Conservation (phyloP, 139 green algal species). For the Chlamydomonas urium region DNA sequence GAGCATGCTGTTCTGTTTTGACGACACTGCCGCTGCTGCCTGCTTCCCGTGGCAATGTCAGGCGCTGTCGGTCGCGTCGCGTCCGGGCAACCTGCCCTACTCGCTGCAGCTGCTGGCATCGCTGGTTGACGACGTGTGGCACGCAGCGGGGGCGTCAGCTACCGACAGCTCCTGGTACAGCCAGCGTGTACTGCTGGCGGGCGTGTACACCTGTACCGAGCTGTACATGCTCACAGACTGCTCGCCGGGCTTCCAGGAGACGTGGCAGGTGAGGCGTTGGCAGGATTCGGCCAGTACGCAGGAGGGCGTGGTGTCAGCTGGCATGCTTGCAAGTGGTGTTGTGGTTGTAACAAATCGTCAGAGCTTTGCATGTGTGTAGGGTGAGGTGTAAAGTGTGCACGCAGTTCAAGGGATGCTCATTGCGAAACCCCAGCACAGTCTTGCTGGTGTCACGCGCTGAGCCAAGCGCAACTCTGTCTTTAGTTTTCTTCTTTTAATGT, state of each 20-base stretch:
- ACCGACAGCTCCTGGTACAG: slow-evolving; percentile 68
- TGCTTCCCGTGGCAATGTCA: slow-evolving; percentile 15
- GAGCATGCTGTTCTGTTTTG: neutral
- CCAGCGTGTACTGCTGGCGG: slow-evolving; percentile 53
- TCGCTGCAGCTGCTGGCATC: slow-evolving; percentile 37
- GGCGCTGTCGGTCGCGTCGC: slow-evolving; percentile 50
- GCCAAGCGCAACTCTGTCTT: too few species aligned
- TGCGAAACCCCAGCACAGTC: too few species aligned
- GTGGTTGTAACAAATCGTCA: neutral
- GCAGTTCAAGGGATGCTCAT: neutral
- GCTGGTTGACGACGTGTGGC: slow-evolving; percentile 53
- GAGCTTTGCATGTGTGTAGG: too few species aligned
- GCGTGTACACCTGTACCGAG: slow-evolving; percentile 59
- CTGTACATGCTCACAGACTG: slow-evolving; percentile 80
- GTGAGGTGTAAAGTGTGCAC: neutral
- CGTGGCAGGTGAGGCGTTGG: slow-evolving; percentile 64
- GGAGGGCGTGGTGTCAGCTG: neutral
- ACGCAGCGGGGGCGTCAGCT: slow-evolving; percentile 57
- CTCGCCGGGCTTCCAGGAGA: slow-evolving; percentile 59
- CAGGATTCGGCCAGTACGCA: neutral
- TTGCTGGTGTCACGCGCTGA: neutral
- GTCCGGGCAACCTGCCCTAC: slow-evolving; percentile 35
- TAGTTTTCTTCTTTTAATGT: neutral
- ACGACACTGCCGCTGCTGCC: neutral
- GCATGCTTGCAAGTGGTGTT: too few species aligned